Conservation (phyloP, 768 basidiomycete genomes). For the Leccinum obscurum region DNA sequence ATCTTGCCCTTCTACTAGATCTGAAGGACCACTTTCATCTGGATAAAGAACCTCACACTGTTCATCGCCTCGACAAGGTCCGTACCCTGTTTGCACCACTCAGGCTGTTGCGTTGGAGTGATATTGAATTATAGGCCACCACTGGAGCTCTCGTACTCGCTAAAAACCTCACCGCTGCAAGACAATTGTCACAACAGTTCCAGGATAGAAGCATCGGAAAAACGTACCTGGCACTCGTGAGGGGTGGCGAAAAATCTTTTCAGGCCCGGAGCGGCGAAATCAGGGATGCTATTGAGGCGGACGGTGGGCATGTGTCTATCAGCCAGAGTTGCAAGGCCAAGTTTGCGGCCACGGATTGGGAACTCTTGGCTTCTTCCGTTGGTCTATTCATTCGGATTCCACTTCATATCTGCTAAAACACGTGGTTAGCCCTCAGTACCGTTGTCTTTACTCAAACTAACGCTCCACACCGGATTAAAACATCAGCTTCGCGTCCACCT, state of each 20-base stretch:
- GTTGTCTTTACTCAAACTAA: constrained; percentile 56
- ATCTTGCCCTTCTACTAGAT: constrained; percentile 20
- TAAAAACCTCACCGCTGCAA: constrained; percentile 42
- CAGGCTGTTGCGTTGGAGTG: neutral
- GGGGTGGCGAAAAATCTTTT: constrained; percentile 51
- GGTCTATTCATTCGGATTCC: constrained; percentile 26
- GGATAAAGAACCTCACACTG: constrained; percentile 41
- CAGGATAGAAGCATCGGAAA: constrained; percentile 48
- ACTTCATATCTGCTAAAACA: constrained; percentile 29
- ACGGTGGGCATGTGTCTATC: constrained; percentile 45
- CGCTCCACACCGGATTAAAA: constrained; percentile 61
- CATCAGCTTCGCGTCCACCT: constrained; percentile 73
- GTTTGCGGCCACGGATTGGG: constrained; percentile 50
- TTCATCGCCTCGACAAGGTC: constrained; percentile 72
- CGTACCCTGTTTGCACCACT: constrained; percentile 1
- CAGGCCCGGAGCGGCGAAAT: constrained; percentile 42
- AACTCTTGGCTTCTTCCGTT: constrained; percentile 58
- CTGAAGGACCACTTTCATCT: constrained; percentile 34
- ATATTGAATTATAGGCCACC: constrained; percentile 44
- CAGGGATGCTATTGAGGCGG: constrained; percentile 38
- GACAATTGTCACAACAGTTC: constrained; percentile 58
- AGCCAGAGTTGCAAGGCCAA: constrained; percentile 33
- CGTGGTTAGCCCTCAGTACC: constrained; percentile 40
- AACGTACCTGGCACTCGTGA: constrained; percentile 64
- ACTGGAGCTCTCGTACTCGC: constrained; percentile 65